Base-by-base conservation (phyloP, 106 monocot genomes). In the Apostasia shenzhenica region DNA sequence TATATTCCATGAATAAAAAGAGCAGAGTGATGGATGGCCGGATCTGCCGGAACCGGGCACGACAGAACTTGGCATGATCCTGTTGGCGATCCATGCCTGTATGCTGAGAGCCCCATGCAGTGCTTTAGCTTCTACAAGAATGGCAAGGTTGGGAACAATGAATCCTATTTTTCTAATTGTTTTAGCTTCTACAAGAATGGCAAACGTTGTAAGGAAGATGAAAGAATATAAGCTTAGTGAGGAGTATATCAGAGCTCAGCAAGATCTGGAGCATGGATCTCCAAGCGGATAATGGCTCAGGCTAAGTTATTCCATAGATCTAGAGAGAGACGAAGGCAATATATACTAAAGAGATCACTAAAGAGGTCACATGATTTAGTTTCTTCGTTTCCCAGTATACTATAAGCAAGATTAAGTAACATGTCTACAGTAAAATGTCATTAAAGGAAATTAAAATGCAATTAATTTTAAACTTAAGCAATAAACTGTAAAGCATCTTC, bases 1-100 rank as follows among this genome's bases (percentile, higher is more conserved):
- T 95, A 78, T 9, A 86, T 4, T 85, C 91, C 75, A 84, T 95
- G 91, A 78, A 95, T 47, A 77, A 71, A 74, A 86, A 83, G 77
- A 91, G 88, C 72, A 88, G 87, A 69, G 57, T 94, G 4, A 78
- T 90, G 87, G 91, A n/a, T 81, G 3, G 79, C 94, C 38, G 70
- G 63, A 8, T 73, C 83, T 72, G 43, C 85, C 12, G 85, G 83
- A 59, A 85, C 90, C 78, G 54, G 67, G 56, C 83, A 94, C 70
- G 55, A 75, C 45, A 90, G 90, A 3, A 56, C 63, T 2, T 90
- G 87, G 87, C 70, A 72, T 55, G 94, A 94, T 48, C 65, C 75
- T 6, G 41, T 55, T 8, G 87, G 82, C 40, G 73, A 72, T 37
- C 3, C 63, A 5, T 94, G 94, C 64, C 61, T 73, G 2, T 62